Conservation (phyloP, 768 basidiomycete genomes). For the Candolleomyces aberdarensis region DNA sequence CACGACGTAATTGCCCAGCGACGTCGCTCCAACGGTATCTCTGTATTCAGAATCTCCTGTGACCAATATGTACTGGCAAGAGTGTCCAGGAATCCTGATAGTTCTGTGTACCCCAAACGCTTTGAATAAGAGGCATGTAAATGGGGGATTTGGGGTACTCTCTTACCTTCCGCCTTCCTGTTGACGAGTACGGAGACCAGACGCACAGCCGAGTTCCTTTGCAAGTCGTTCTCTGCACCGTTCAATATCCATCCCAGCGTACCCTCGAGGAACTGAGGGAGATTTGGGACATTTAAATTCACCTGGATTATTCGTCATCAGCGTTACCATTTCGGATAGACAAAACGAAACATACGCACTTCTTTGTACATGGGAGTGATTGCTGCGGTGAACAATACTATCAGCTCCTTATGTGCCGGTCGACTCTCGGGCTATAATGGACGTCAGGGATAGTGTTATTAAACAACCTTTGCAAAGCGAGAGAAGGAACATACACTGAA, state of each 20-base stretch:
- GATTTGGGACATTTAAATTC: conserved; percentile 23
- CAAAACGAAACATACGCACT: conserved; percentile 1
- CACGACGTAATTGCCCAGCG: conserved; percentile 54
- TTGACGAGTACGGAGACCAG: conserved; percentile 72
- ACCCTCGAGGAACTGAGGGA: conserved; percentile 47
- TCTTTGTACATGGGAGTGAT: conserved; percentile 65
- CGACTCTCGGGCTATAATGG: conserved; percentile 37
- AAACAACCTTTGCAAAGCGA: not conserved
- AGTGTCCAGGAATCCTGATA: conserved; percentile 40
- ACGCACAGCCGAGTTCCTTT: conserved; percentile 54
- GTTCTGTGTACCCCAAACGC: conserved; percentile 31
- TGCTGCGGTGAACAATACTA: conserved; percentile 65
- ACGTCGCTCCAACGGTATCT: conserved; percentile 35
- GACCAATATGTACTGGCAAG: conserved; percentile 49
- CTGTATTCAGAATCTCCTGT: conserved; percentile 36
- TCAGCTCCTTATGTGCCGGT: conserved; percentile 55
- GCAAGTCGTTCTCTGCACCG: conserved; percentile 42
- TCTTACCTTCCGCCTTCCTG: conserved; percentile 67
- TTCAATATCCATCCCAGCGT: conserved; percentile 61
- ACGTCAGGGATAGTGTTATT: conserved; percentile 11
- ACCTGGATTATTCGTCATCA: too few relatives aligned
- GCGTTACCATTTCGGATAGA: too few relatives aligned
- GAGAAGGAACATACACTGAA: conserved; percentile 6
- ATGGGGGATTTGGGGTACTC: not conserved
- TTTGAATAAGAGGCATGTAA: not conserved